Evolutionary conservation across 495 filamentous ascomycete genomes (phyloP), one percentile per base, ranked within the genome.

Genomic region (Aspergillus mulundensis): DNA sequence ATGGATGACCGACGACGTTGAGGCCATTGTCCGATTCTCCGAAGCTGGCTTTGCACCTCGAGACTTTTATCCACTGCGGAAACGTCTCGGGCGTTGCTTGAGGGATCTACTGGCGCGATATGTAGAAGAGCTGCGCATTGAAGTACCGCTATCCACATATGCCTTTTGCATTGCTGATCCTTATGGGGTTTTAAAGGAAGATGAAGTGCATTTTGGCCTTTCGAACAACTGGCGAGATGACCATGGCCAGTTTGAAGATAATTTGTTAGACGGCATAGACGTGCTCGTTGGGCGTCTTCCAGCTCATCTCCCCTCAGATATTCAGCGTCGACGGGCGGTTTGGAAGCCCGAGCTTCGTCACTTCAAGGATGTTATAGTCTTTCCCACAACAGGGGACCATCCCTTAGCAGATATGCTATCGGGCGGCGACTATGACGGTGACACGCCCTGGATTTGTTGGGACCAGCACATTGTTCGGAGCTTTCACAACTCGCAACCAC

Each of bases 371-470:
- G 88, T 97, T 6, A 87, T 96, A 54, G 82, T 97, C 1, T 97
- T 98, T 61, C 78, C 94, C 0, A 78, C 79, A 0, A 81, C 81
- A 60, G 92, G 94, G 0, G 48, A 80, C 11, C 77, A 78, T 19
- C 82, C 90, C 0, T 78, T 95, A 0, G 94, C 91, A 0, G 81
- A 84, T 30, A 89, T 90, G 67, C 76, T 97, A 0, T 94, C 90
- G 4, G 94, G 93, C 14, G 94, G 94, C 8, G 94, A 98, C 69
- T 97, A 97, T 66, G 93, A 97, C 56, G 94, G 94, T 0, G 94
- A 98, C 60, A 86, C 79, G 39, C 88, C 85, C 0, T 94, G 91
- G 91, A 75, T 95, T 15, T 96, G 91, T 68, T 97, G 91, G 92
- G 91, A 97, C 55, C 76, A 77, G 2, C 72, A 72, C 0, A 83